Percentiles rank a stretch among this genome's conserved stretches.
Conservation (phyloP, 2,329 filamentous ascomycete species). For the Microdochium bolleyi region DNA sequence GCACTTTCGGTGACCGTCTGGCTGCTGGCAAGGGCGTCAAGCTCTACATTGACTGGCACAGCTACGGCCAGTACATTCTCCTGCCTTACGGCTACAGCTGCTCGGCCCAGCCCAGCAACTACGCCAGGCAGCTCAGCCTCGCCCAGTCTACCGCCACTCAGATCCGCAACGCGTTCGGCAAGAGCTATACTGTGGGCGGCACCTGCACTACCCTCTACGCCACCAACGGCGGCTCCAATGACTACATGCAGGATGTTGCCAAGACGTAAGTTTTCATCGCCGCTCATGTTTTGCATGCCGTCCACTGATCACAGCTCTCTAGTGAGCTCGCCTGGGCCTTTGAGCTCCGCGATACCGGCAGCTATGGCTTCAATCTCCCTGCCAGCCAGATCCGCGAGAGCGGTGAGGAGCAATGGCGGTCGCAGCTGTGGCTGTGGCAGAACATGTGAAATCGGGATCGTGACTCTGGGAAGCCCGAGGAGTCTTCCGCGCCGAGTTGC, state of each 20-base stretch:
- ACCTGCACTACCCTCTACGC: slow-evolving; percentile 29
- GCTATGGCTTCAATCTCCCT: slow-evolving; percentile 28
- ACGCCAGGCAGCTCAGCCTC: slow-evolving; percentile 32
- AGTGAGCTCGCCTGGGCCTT: slow-evolving; percentile 30
- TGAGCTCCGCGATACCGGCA: slow-evolving; percentile 24
- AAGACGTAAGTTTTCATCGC: slow-evolving; percentile 7
- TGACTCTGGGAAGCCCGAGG: no score
- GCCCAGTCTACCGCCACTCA: slow-evolving; percentile 19
- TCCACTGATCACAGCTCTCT: background rate
- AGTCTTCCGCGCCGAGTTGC: no score
- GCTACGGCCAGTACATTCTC: slow-evolving; percentile 46
- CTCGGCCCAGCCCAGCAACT: slow-evolving; percentile 29
- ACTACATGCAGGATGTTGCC: slow-evolving; percentile 16
- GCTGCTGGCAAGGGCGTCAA: slow-evolving; percentile 33
- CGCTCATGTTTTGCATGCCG: background rate
- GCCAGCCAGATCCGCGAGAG: slow-evolving; percentile 26
- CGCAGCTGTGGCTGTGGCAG: slow-evolving; percentile 16
- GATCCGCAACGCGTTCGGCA: slow-evolving; percentile 24
- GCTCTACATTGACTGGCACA: slow-evolving; percentile 53
- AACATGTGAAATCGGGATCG: slow-evolving; percentile 5
- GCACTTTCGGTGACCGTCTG: slow-evolving; percentile 34
- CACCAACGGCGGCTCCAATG: slow-evolving; percentile 20
- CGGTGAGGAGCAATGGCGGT: slow-evolving; percentile 23
- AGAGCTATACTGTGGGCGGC: slow-evolving; percentile 25
- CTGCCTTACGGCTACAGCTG: slow-evolving; percentile 50